A percentile compares a stretch with the other conserved stretches of the same genome.
Conservation (phyloP, 2,329 filamentous ascomycete genomes). For the Fusarium papillatum region DNA sequence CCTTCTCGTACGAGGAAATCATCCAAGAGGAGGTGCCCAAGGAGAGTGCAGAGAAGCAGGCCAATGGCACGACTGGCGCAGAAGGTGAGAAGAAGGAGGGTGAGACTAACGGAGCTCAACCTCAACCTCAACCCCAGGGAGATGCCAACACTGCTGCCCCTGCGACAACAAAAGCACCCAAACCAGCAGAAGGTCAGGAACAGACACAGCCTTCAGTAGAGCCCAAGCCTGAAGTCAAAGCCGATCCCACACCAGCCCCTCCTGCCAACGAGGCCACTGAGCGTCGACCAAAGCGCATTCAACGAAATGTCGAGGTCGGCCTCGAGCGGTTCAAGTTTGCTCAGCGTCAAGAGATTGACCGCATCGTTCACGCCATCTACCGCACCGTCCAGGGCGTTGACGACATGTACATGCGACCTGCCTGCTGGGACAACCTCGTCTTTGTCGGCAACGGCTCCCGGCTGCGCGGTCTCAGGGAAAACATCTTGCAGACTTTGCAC, state of each 20-base stretch:
- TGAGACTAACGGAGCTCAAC: constrained; percentile 28
- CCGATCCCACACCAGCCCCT: constrained; percentile 16
- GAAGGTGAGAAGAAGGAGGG: constrained; percentile 29
- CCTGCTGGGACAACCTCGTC: constrained; percentile 93
- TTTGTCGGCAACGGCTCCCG: constrained; percentile 90
- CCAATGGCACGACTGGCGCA: constrained; percentile 34
- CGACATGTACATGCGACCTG: constrained; percentile 85
- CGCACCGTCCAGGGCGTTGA: constrained; percentile 85
- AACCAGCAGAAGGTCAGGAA: constrained; percentile 41
- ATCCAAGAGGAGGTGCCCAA: constrained; percentile 65
- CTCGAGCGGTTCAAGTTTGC: constrained; percentile 81
- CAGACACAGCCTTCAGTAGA: constrained; percentile 39
- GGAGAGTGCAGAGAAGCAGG: constrained; percentile 31
- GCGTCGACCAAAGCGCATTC: constrained; percentile 66
- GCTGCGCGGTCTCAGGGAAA: constrained; percentile 86
- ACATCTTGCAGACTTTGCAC: constrained; percentile 83
- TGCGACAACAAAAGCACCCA: constrained; percentile 39
- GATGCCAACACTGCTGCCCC: constrained; percentile 11
- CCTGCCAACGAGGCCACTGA: constrained; percentile 51
- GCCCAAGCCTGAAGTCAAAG: constrained; percentile 37
- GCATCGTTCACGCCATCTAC: constrained; percentile 87
- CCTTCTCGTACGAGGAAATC: constrained; percentile 81
- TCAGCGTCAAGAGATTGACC: constrained; percentile 81
- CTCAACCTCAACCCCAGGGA: constrained; percentile 14
- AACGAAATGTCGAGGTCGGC: constrained; percentile 82